A percentile compares a stretch with the other conserved stretches of the same genome.
Conservation (phyloP, 108 stramenopile species). For the Cyclotella sp. region DNA sequence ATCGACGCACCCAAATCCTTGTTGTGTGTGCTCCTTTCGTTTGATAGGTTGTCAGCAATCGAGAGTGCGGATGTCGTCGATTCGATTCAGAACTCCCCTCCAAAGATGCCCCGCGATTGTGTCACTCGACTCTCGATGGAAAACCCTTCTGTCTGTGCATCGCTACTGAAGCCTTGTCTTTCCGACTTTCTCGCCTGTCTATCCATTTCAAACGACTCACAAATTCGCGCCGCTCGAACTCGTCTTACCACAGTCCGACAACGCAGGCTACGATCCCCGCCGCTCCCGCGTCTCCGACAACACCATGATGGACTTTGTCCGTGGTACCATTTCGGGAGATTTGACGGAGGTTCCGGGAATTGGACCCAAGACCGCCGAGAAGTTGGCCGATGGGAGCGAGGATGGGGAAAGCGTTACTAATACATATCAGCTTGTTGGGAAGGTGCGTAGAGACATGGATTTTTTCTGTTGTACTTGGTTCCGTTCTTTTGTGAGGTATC, state of each 20-base stretch:
- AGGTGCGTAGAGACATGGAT: conserved; percentile 29
- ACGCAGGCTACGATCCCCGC: conserved; percentile 18
- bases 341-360: conserved; percentile 88
- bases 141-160: too few species aligned
- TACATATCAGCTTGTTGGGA: conserved; percentile 86
- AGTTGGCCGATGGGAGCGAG: conserved; percentile 58
- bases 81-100: too few species aligned
- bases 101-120: too few species aligned
- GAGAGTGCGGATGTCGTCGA: too few species aligned
- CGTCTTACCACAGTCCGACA: background rate
- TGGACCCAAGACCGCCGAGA: conserved; percentile 82
- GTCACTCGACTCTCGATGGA: too few species aligned
- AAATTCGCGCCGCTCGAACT: background rate
- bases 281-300: conserved; percentile 24
- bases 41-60: too few species aligned
- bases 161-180: too few species aligned
- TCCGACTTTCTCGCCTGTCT: too few species aligned
- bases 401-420: conserved; percentile 79
- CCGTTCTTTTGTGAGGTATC: background rate
- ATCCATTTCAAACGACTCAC: background rate
- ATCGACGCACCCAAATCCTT: too few species aligned
- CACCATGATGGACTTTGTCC: conserved; percentile 55
- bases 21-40: too few species aligned
- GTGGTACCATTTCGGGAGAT: conserved; percentile 64
- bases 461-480: background rate